Percentiles rank a stretch among this genome's conserved stretches.
phyloP scores from a whole-genome alignment of 306 rosid genomes.

The Hippophae rhamnoides region DNA sequence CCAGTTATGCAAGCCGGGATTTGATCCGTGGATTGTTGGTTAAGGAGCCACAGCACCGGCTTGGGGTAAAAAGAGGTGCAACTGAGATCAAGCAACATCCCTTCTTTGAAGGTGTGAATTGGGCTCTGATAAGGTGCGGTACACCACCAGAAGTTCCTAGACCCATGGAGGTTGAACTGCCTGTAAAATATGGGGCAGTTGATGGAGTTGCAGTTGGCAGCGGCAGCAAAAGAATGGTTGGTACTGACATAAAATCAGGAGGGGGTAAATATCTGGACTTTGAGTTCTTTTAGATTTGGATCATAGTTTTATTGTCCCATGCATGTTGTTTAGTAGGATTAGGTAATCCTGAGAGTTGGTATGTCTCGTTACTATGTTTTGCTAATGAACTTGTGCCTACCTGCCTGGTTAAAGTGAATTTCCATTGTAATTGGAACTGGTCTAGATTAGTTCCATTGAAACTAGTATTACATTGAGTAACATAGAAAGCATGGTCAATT shows the following conservation, averaged over 20 bases:
- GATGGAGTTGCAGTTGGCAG: conserved; percentile 42
- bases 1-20: conserved; percentile 74
- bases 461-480: too few species aligned
- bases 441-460: too few species aligned
- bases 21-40: conserved; percentile 72
- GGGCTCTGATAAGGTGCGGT: conserved; percentile 90
- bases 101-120: conserved; percentile 86
- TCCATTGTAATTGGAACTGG: conserved; percentile 27
- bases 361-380: conserved; percentile 25
- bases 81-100: conserved; percentile 91
- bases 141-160: conserved; percentile 93
- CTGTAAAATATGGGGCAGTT: conserved; percentile 49
- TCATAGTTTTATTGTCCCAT: conserved; percentile 23
- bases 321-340: conserved; percentile 29
- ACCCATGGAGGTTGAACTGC: conserved; percentile 53
- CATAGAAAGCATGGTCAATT: too few species aligned
- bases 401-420: conserved; percentile 13
- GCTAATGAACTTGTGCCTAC: conserved; percentile 23
- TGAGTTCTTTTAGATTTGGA: conserved; percentile 75
- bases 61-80: conserved; percentile 88
- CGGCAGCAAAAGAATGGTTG: conserved; percentile 63
- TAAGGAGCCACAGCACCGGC: conserved; percentile 85
- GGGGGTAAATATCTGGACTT: conserved; percentile 94
- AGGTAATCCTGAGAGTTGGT: conserved; percentile 24
- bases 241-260: conserved; percentile 52